Conservation (phyloP, 2,329 filamentous ascomycete genomes). For the Fusarium haematococcum region DNA sequence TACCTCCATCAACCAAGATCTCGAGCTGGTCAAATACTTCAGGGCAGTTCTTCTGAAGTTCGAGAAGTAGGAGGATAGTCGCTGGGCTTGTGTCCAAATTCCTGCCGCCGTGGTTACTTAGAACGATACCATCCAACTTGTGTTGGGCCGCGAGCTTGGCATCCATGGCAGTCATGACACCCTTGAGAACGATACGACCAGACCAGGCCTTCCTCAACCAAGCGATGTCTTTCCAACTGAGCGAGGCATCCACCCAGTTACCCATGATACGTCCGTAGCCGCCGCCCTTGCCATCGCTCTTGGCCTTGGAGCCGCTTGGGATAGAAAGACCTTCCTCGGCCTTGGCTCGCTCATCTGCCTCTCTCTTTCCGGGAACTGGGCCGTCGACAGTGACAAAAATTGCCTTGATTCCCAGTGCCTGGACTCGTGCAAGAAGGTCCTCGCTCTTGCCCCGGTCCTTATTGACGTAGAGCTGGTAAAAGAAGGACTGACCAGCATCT, state of each 20-base stretch:
- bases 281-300: slow-evolving; percentile 66
- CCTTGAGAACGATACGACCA: slow-evolving; percentile 74
- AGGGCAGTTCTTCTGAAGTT: slow-evolving; percentile 71
- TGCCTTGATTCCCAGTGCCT: slow-evolving; percentile 1
- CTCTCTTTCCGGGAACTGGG: slow-evolving; percentile 22
- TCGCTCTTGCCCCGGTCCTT: slow-evolving; percentile 23
- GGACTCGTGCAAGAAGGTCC: not conserved
- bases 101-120: slow-evolving; percentile 78
- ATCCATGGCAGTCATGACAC: slow-evolving; percentile 74
- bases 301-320: slow-evolving; percentile 23
- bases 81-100: slow-evolving; percentile 63
- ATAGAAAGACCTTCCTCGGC: not conserved
- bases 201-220: slow-evolving; percentile 66
- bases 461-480: slow-evolving; percentile 27
- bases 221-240: slow-evolving; percentile 73
- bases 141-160: slow-evolving; percentile 69
- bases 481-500: not conserved
- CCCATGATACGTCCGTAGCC: slow-evolving; percentile 66
- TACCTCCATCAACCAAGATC: slow-evolving; percentile 73
- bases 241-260: slow-evolving; percentile 67
- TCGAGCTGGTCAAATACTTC: slow-evolving; percentile 70
- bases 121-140: slow-evolving; percentile 74
- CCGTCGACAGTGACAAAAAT: slow-evolving; percentile 25
- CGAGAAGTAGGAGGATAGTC: slow-evolving; percentile 69
- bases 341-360: slow-evolving; percentile 18